phyloP scores from a whole-genome alignment of 2,329 filamentous ascomycete species.

The Arthroderma sp. region DNA sequence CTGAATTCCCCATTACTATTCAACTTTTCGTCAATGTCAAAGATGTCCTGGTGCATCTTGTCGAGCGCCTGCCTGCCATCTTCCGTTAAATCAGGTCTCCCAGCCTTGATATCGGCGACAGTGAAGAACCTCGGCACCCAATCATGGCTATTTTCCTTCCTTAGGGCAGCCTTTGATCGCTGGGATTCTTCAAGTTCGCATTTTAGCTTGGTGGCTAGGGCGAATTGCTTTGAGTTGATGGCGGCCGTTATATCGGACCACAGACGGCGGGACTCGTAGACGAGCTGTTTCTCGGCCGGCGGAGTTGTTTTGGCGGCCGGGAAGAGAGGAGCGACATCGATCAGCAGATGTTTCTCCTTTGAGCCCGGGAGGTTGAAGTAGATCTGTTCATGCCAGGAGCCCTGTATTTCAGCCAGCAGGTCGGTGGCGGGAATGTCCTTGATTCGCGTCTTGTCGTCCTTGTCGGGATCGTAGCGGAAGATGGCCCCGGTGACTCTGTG shows the following conservation, averaged over 20 bases:
- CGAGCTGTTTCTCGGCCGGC: slow-evolving; percentile 62
- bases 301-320: slow-evolving; percentile 71
- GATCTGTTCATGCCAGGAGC: slow-evolving; percentile 68
- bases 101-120: slow-evolving; percentile 45
- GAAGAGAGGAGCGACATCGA: slow-evolving; percentile 74
- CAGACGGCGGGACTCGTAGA: slow-evolving; percentile 78
- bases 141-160: slow-evolving; percentile 54
- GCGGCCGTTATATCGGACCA: slow-evolving; percentile 82
- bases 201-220: slow-evolving; percentile 73
- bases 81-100: slow-evolving; percentile 50
- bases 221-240: slow-evolving; percentile 71
- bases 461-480: slow-evolving; percentile 79
- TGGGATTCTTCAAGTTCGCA: slow-evolving; percentile 85
- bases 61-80: slow-evolving; percentile 49
- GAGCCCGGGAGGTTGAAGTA: slow-evolving; percentile 44
- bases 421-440: slow-evolving; percentile 80
- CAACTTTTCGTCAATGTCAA: slow-evolving; percentile 34
- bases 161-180: slow-evolving; percentile 67
- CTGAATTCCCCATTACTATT: not conserved
- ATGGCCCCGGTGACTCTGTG: slow-evolving; percentile 86
- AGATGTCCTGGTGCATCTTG: slow-evolving; percentile 43
- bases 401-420: slow-evolving; percentile 67
- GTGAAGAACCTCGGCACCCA: slow-evolving; percentile 88
- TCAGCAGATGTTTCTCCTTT: slow-evolving; percentile 54
- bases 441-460: slow-evolving; percentile 66